phyloP scores from a whole-genome alignment of 1,139 yeast genomes.

The Candida gigantensis region DNA sequence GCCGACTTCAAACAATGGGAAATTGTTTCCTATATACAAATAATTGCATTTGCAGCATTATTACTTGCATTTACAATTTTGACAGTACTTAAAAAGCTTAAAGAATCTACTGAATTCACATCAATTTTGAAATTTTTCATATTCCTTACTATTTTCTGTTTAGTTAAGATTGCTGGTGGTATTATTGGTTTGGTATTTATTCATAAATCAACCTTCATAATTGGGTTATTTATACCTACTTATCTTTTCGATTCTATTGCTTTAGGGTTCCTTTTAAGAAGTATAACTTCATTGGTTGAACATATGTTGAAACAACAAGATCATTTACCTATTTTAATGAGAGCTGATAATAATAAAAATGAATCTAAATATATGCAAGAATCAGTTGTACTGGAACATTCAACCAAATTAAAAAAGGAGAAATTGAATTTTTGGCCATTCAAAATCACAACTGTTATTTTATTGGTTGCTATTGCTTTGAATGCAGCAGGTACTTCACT shows the following conservation, averaged over 20 bases:
- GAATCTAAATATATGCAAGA: too few species aligned
- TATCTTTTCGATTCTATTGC: slow-evolving; percentile 16
- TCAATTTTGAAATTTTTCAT: slow-evolving; percentile 10
- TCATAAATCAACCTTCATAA: slow-evolving; percentile 8
- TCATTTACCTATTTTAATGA: neutral
- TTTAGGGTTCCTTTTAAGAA: slow-evolving; percentile 13
- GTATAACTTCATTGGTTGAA: slow-evolving; percentile 13
- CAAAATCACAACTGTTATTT: slow-evolving; percentile 10
- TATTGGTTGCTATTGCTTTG: slow-evolving; percentile 13
- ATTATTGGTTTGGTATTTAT: slow-evolving; percentile 14
- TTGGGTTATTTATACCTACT: slow-evolving; percentile 14
- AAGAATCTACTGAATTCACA: slow-evolving; percentile 1
- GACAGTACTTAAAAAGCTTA: slow-evolving; percentile 6
- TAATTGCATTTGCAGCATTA: slow-evolving; percentile 9
- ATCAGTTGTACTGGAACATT: too few species aligned
- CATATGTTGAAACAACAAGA: slow-evolving; percentile 10
- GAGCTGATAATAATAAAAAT: neutral
- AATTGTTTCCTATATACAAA: slow-evolving; percentile 13
- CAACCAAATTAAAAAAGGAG: slow-evolving; percentile 3
- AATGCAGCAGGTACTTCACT: slow-evolving; percentile 12
- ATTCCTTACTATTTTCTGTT: slow-evolving; percentile 8
- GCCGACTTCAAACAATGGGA: slow-evolving; percentile 12
- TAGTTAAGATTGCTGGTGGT: slow-evolving; percentile 14
- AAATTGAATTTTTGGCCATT: slow-evolving; percentile 12
- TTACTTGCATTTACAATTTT: slow-evolving; percentile 8